These are phyloP conservation scores for Isabelozyma rhagii DNA, from an alignment of 805 yeast genomes.

Conservation along the genomic window DNA sequence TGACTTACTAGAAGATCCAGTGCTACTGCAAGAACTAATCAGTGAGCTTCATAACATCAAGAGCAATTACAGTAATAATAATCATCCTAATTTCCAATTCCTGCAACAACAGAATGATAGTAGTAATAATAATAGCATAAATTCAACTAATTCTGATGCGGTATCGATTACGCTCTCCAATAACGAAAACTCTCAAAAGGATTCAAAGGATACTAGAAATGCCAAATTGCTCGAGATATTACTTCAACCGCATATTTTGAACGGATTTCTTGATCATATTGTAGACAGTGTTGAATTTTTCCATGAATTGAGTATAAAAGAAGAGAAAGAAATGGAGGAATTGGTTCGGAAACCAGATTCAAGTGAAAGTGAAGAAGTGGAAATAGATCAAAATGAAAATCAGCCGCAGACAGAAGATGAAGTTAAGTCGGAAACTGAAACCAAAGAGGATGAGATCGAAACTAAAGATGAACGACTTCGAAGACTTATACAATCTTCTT, in stretches of 20 bases:
- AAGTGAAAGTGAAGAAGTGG: conserved; percentile 4
- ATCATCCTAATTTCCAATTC: conserved; percentile 22
- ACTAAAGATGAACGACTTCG: conserved; percentile 29
- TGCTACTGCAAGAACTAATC: conserved; percentile 34
- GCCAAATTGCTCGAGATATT: conserved; percentile 71
- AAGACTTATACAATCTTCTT: conserved; percentile 36
- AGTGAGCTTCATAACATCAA: conserved; percentile 36
- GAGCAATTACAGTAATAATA: conserved; percentile 30
- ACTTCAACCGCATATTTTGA: conserved; percentile 72
- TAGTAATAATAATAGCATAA: conserved; percentile 5
- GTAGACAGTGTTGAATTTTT: conserved; percentile 49
- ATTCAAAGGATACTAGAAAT: conserved; percentile 32
- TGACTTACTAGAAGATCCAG: conserved; percentile 29
- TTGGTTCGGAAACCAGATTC: conserved; percentile 8
- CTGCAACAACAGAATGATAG: conserved; percentile 16
- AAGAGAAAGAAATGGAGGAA: conserved; percentile 16
- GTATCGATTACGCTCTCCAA: conserved; percentile 33
- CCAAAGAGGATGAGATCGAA: conserved; percentile 19
- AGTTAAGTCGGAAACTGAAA: conserved; percentile 9
- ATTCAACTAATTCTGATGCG: conserved; percentile 20
- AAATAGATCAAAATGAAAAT: background rate
- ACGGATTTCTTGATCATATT: conserved; percentile 64
- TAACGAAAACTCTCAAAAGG: conserved; percentile 20
- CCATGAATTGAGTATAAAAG: conserved; percentile 22
- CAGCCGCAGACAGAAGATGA: conserved; percentile 3